Percentiles rank a stretch among this genome's conserved stretches.
Evolutionary conservation across 1,284 basidiomycete genomes (phyloP).

Genomic region (Ganoderma multipileum): DNA sequence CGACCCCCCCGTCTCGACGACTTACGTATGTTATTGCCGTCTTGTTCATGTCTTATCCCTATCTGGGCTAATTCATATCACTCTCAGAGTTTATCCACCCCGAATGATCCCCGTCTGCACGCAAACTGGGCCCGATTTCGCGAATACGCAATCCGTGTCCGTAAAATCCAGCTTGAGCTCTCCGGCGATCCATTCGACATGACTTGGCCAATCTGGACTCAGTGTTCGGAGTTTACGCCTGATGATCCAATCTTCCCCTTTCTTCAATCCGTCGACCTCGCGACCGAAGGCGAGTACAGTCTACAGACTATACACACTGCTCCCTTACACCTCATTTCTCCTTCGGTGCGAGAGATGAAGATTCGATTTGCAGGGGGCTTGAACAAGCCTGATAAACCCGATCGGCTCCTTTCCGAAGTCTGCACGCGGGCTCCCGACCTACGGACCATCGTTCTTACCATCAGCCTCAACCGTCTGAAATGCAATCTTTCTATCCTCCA

Average conservation of each 20-base stretch:
- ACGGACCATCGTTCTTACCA: not conserved
- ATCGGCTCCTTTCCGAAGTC: not conserved
- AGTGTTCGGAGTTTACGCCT: not conserved
- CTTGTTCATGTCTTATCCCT: not conserved
- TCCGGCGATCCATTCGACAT: not conserved
- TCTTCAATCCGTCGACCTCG: not conserved
- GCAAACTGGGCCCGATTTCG: not conserved
- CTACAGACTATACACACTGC: too few relatives aligned
- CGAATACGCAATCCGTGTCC: not conserved
- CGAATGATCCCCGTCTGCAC: not conserved
- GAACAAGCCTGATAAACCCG: not conserved
- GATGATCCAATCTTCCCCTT: not conserved
- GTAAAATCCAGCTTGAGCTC: not conserved
- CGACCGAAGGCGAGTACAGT: too few relatives aligned
- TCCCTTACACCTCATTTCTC: not conserved
- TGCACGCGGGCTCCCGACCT: not conserved
- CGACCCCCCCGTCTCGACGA: too few relatives aligned
- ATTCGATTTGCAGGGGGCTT: not conserved
- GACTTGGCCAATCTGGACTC: not conserved
- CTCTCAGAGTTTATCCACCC: not conserved
- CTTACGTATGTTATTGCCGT: too few relatives aligned
- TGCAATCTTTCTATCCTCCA: not conserved
- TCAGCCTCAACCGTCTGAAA: not conserved
- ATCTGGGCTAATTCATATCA: not conserved
- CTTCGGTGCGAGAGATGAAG: not conserved